Conservation (phyloP, 371 early-diverging fungal genomes). For the Actinomucor elegans region DNA sequence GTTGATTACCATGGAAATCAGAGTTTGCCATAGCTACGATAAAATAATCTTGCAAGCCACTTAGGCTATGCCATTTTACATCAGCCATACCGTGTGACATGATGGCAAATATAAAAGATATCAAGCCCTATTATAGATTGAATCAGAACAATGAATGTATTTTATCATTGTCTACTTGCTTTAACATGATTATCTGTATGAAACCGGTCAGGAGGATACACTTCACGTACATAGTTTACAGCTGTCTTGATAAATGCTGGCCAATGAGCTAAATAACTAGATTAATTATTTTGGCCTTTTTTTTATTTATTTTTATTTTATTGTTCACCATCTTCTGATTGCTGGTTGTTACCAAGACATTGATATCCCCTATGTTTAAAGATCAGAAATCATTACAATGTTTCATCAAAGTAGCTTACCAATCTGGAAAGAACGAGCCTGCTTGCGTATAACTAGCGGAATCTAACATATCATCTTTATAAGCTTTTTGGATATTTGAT, state of each 20-base stretch:
- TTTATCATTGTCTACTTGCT: slow-evolving; percentile 10
- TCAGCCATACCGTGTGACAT: slow-evolving; percentile 86
- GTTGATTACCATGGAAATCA: slow-evolving; percentile 61
- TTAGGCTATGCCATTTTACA: slow-evolving; percentile 82
- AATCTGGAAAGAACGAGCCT: slow-evolving; percentile 87
- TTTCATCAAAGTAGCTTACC: slow-evolving; percentile 52
- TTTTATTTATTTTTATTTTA: not conserved
- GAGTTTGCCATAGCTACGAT: slow-evolving; percentile 65
- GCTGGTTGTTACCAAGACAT: slow-evolving; percentile 48
- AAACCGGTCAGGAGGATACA: slow-evolving; percentile 22
- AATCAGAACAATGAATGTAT: not conserved
- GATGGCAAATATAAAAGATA: slow-evolving; percentile 79
- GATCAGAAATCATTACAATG: too few species aligned
- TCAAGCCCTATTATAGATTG: slow-evolving; percentile 49
- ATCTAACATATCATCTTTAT: slow-evolving; percentile 40
- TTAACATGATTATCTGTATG: slow-evolving; percentile 25
- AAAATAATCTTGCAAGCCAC: slow-evolving; percentile 68
- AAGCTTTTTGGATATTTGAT: slow-evolving; percentile 8
- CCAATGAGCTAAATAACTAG: slow-evolving; percentile 81
- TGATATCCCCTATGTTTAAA: slow-evolving; percentile 52
- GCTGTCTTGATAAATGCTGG: slow-evolving; percentile 74
- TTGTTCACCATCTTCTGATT: slow-evolving; percentile 52
- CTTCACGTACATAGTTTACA: slow-evolving; percentile 56
- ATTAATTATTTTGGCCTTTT: not conserved
- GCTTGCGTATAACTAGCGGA: slow-evolving; percentile 66